These are phyloP conservation scores for Pichia thaimueangensis DNA, from an alignment of 805 yeast species.

Conservation along the genomic window DNA sequence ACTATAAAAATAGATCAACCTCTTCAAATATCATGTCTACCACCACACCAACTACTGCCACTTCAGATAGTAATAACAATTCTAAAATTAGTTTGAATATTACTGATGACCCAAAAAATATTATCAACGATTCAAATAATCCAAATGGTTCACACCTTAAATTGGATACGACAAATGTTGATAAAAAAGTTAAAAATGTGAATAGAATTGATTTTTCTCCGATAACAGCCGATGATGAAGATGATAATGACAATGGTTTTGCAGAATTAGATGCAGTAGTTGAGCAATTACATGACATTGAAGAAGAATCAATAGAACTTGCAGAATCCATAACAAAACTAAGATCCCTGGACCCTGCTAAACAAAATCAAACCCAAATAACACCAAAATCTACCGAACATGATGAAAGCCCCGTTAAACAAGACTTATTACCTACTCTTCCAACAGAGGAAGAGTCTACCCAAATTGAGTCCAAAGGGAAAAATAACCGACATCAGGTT, in stretches of 20 bases:
- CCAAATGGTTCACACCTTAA: no score
- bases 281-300: background rate
- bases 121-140: no score
- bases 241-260: conserved; percentile 16
- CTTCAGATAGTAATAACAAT: no score
- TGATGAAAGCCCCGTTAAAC: background rate
- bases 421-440: background rate
- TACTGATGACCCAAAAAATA: no score
- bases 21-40: no score
- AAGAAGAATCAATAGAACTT: background rate
- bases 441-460: conserved; percentile 3
- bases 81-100: no score
- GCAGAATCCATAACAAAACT: background rate
- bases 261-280: background rate
- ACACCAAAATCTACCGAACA: background rate
- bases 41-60: conserved; percentile 18
- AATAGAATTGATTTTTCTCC: conserved; percentile 11
- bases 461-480: background rate
- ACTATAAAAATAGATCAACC: no score
- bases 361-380: background rate
- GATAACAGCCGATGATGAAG: conserved; percentile 19
- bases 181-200: background rate
- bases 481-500: background rate
- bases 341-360: no score
- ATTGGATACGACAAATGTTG: no score